Base-by-base conservation (phyloP, 2,329 filamentous ascomycete genomes). In the Aspergillus hortae region DNA sequence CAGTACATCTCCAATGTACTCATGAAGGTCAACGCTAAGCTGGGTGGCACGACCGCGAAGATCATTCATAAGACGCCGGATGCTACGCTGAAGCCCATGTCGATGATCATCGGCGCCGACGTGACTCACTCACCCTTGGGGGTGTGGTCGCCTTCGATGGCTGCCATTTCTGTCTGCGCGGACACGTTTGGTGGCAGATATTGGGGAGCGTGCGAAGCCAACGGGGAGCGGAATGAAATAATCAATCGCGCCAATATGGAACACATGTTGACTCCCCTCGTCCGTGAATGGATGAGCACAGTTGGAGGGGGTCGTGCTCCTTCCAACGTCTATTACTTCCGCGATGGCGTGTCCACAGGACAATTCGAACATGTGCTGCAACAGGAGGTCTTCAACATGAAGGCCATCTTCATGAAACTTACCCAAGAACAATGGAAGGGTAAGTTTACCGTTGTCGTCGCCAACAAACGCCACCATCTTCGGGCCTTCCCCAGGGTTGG, bases 21-120 rank as follows among this genome's bases (percentile, higher is more conserved):
- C 57, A 94, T 99, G 90, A 99, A 99, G 76, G 85, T 99, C 59
- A 97, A 99, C 62, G 88, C 90, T 3, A 99, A 99, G 76, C 81
- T 99, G 2, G 94, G 94, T 12, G 94, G 94, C 5, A 81, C 83
- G 0, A 96, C 90, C 1, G 85, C 74, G 54, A 71, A 77, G 46
- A 77, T 76, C 2, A 61, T 77, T n/a, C 66, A 73, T 2, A 67
- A 66, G 75, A 48, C 77, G 68, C 42, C 66, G 64, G 35, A 66
- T 56, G 47, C 70, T 62, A 63, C 71, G 11, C 42, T 71, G 19
- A 64, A 70, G 46, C 64, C 69, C 44, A 61, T 57, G 0, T 94
- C 90, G 0, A 87, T 96, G 80, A 84, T 96, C 44, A 87, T 99
- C 53, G 94, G 92, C 19, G 87, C 89, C 0, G 94, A 99, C 67